A percentile compares a stretch with the other conserved stretches of the same genome.
phyloP scores from a whole-genome alignment of 768 basidiomycete species.

The Trametes meyenii region DNA sequence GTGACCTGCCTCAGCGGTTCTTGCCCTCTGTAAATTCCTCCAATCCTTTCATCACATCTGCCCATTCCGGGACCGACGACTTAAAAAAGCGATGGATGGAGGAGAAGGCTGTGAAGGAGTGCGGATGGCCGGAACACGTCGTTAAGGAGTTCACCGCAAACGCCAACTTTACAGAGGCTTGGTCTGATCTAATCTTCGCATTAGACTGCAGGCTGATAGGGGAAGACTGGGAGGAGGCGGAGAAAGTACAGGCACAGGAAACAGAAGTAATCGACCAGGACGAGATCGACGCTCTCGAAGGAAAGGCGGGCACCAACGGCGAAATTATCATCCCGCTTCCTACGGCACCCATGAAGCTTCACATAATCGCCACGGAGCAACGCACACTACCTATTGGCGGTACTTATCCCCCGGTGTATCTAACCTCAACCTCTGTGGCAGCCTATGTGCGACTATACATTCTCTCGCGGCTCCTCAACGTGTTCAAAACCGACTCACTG shows the following conservation, averaged over 20 bases:
- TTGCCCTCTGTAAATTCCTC: slow-evolving; percentile 67
- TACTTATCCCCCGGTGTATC: slow-evolving; percentile 69
- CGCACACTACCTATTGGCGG: slow-evolving; percentile 49
- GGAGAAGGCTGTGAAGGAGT: slow-evolving; percentile 80
- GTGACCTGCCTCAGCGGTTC: slow-evolving; percentile 80
- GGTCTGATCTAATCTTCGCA: slow-evolving; percentile 56
- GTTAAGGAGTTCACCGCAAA: slow-evolving; percentile 59
- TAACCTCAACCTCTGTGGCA: slow-evolving; percentile 68
- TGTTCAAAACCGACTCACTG: slow-evolving; percentile 55
- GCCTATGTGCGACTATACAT: slow-evolving; percentile 86
- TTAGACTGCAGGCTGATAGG: slow-evolving; percentile 62
- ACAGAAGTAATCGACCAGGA: slow-evolving; percentile 44
- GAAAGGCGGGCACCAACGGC: slow-evolving; percentile 45
- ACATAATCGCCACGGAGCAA: slow-evolving; percentile 58
- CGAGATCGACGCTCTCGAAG: slow-evolving; percentile 46
- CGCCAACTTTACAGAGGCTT: slow-evolving; percentile 44
- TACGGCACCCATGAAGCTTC: slow-evolving; percentile 64
- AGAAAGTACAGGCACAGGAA: slow-evolving; percentile 3
- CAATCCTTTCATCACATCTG: slow-evolving; percentile 66
- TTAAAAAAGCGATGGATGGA: slow-evolving; percentile 78
- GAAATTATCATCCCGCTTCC: slow-evolving; percentile 66
- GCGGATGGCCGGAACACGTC: slow-evolving; percentile 75
- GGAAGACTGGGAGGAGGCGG: slow-evolving; percentile 31
- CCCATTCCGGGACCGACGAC: slow-evolving; percentile 62
- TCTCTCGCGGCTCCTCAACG: slow-evolving; percentile 62